Conservation (phyloP, 2,329 filamentous ascomycete species). For the Claviceps humidiphila region DNA sequence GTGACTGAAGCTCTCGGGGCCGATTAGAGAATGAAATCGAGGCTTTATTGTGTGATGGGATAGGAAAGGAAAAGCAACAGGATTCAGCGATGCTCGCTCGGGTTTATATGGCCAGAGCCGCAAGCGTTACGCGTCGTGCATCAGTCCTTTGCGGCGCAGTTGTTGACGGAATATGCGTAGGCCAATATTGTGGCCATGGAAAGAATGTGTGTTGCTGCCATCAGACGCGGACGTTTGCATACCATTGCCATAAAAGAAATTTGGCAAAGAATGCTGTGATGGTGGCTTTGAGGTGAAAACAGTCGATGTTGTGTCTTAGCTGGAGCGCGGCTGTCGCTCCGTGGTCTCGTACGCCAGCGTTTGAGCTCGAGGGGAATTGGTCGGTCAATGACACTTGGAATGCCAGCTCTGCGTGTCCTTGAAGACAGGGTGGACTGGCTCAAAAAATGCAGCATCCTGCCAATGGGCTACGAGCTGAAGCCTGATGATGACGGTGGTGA, state of each 20-base stretch:
- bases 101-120: constrained; percentile 16
- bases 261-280: not conserved
- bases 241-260: not conserved
- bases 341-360: not conserved
- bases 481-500: not conserved
- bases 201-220: not conserved
- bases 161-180: not conserved
- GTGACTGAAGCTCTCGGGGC: constrained; percentile 14
- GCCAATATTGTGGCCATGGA: not conserved
- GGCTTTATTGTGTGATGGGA: constrained; percentile 12
- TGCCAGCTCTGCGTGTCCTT: not conserved
- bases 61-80: constrained; percentile 5
- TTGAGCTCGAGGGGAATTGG: not conserved
- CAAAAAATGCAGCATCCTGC: not conserved
- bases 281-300: not conserved
- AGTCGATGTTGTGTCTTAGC: not conserved
- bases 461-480: not conserved
- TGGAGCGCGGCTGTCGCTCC: not conserved
- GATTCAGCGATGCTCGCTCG: constrained; percentile 10
- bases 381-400: not conserved
- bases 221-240: not conserved
- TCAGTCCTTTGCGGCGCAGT: not conserved
- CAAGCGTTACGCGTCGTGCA: constrained; percentile 1
- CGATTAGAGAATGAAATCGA: constrained; percentile 18
- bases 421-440: not conserved